Base-by-base conservation (phyloP, 345 rosid species). In the Mangifera indica region DNA sequence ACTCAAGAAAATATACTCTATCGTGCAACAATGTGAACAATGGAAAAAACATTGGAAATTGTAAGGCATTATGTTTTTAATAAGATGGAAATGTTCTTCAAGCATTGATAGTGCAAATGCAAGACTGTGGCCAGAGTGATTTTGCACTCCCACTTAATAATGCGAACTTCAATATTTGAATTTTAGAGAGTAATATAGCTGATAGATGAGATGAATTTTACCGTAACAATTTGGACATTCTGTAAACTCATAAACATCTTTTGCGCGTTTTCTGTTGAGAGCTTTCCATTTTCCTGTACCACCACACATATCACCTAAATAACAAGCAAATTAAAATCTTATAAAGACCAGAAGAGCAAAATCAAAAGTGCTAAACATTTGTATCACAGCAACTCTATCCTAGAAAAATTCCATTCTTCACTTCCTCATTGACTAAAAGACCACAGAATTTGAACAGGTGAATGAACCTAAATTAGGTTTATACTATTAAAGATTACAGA, bases 251-350 rank as follows among this genome's bases (percentile, higher is more conserved):
- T 91, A 94, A 68, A 94, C 96, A 84, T 93, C 97, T 81, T 93
- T 93, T 0, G 98, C 95, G 29, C 96, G 93, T 77, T 93, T 93
- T 78, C 97, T 72, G 82, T 91, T 91, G 37, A 94, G 96, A 71
- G 98, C 97, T 76, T 91, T 94, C 98, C 97, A 94, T 82, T 94
- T 94, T 82, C 98, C 97, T 73, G 98, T 94, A 74, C 98, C 97
- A 67, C 96, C 98, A 82, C 98, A 94, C 98, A 93, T 93, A 78
- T 93, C 98, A 75, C 98, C 97, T 90, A 81, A 66, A 80, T 32
- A 76, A 71, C 77, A 63, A 29, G 29, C 68, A 78, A 67, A 80
- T 51, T 44, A 78, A 66, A 20, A 54, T 53, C 71, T 63, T 57
- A 40, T 2, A 6, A 24, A 37, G 9, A 53, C 48, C 58, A 24